Evolutionary conservation across 75 land plant species (phyloP), one percentile per base, ranked within the genome.

Genomic region (Pseudotsuga menziesii): DNA sequence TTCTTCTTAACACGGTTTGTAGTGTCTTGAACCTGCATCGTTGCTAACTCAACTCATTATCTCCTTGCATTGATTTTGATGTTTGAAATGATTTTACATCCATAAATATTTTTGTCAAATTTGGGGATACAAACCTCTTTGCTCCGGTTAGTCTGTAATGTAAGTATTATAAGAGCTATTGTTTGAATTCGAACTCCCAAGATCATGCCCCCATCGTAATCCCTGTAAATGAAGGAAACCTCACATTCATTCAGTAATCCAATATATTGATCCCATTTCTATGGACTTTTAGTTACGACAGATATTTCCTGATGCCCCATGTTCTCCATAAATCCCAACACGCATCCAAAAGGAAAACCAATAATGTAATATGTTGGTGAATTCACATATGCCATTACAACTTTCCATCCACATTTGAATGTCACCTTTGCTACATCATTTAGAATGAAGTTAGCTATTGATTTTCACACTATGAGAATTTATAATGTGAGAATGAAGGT

Each of bases 371-470:
- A 88, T 64, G 84, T 74, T 19, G 70, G 58, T 3, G 82, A 63
- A 56, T 88, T 88, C 0, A 84, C 83, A 59, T 83, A 88, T 20
- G 89, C 89, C 52, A 81, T 86, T 15, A 84, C 56, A 22, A 77
- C 80, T 78, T 88, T 86, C 89, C 89, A 88, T 32, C 89, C 89
- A 66, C 86, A 78, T 44, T 86, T 86, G 72, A 84, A 80, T 14
- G 86, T 86, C 44, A 88, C 85, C n/a, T 86, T 86, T 84, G 77
- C 58, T 59, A 39, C 12, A 36, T 9, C 52, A 70, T 16, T 61
- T 54, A 36, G 4, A 13, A 60, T 44, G 58, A 19, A 56, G 13
- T 16, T 61, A 27, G 54, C 4, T 39, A 16, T 13, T 57, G 4
- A 58, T 27, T 44, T 44, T 44, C 6, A 13, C 9, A 20, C 12